phyloP scores from a whole-genome alignment of 2,329 filamentous ascomycete species.

The Arthroderma sp. region DNA sequence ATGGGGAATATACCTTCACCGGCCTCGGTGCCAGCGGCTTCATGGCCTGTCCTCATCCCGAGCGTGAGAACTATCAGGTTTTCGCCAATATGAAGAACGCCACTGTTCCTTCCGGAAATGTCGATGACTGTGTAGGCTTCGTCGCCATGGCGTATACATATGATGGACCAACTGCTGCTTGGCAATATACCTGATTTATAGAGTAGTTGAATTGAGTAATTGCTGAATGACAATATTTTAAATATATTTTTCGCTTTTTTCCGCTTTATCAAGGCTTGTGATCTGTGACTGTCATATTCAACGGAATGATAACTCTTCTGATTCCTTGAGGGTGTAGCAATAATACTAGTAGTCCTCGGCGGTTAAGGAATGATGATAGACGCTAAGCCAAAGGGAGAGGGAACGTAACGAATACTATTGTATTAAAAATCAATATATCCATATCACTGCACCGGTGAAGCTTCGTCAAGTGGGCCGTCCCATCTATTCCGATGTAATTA shows the following conservation, averaged over 20 bases:
- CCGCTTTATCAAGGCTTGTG: too few relatives aligned
- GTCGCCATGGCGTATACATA: conserved; percentile 22
- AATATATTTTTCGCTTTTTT: background rate
- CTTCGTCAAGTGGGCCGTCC: too few relatives aligned
- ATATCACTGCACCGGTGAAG: too few relatives aligned
- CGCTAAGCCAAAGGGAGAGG: too few relatives aligned
- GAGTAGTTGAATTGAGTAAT: background rate
- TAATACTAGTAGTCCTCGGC: too few relatives aligned
- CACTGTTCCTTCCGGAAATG: conserved; percentile 27
- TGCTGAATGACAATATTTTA: background rate
- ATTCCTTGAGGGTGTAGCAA: too few relatives aligned
- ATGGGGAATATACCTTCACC: conserved; percentile 19
- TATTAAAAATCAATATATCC: too few relatives aligned
- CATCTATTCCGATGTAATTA: too few relatives aligned
- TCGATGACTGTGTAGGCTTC: conserved; percentile 28
- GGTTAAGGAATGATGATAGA: too few relatives aligned
- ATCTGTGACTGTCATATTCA: too few relatives aligned
- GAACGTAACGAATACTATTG: too few relatives aligned
- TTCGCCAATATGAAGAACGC: conserved; percentile 29
- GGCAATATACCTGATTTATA: conserved; percentile 28
- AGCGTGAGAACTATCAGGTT: conserved; percentile 26
- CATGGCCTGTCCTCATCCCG: conserved; percentile 30
- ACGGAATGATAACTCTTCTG: too few relatives aligned
- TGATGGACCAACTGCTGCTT: conserved; percentile 19
- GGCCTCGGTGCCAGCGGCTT: conserved; percentile 27